A percentile compares a stretch with the other conserved stretches of the same genome.
Evolutionary conservation across 306 rosid species (phyloP).

Genomic region (Prinsepia uniflora): DNA sequence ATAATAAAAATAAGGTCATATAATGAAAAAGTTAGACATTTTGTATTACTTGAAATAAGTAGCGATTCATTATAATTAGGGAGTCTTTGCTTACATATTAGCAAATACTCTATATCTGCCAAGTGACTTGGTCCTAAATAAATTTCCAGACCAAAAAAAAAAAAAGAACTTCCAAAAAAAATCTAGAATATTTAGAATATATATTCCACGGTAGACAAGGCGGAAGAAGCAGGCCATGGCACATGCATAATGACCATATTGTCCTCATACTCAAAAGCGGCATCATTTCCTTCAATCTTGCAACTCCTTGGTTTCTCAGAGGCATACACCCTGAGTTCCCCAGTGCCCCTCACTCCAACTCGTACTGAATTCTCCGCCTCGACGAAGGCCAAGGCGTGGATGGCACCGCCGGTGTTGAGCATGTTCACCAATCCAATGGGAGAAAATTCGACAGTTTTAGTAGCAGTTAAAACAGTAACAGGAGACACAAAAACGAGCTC

Average conservation of each 20-base stretch:
- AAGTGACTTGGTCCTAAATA: not conserved
- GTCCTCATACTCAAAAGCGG: slow-evolving; percentile 48
- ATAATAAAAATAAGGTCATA: not conserved
- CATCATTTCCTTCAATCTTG: slow-evolving; percentile 48
- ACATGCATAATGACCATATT: slow-evolving; percentile 60
- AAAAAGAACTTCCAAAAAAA: not conserved
- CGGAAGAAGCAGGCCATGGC: slow-evolving; percentile 71
- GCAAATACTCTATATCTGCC: not conserved
- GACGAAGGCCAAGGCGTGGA: slow-evolving; percentile 48
- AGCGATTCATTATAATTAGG: not conserved
- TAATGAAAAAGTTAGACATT: not conserved
- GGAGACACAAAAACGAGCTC: slow-evolving; percentile 81
- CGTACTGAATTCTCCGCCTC: slow-evolving; percentile 32
- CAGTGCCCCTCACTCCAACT: slow-evolving; percentile 64
- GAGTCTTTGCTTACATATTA: not conserved
- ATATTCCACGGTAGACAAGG: slow-evolving; percentile 50
- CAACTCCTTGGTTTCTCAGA: slow-evolving; percentile 59
- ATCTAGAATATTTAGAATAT: slow-evolving; percentile 31
- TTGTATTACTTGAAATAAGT: not conserved
- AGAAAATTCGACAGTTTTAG: slow-evolving; percentile 51
- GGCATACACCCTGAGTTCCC: slow-evolving; percentile 74
- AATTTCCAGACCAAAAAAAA: not conserved
- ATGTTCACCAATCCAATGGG: slow-evolving; percentile 83
- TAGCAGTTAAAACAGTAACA: slow-evolving; percentile 30
- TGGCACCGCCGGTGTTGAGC: slow-evolving; percentile 86